phyloP scores from a whole-genome alignment of 176 grass and related monocot species.

The Raddia guianensis region DNA sequence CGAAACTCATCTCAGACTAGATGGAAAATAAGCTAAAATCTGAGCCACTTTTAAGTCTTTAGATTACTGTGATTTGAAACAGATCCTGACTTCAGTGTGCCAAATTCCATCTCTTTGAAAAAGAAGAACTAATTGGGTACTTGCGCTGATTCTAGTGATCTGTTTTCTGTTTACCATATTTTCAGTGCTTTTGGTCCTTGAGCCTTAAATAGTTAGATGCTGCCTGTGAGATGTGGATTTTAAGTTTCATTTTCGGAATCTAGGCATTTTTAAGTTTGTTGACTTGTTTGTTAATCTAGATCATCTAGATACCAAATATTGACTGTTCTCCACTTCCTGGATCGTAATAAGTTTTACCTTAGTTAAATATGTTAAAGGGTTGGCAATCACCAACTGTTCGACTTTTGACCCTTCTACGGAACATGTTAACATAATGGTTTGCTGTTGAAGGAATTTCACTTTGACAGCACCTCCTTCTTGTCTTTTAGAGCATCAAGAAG shows the following conservation, averaged over 20 bases:
- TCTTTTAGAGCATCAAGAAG: conserved; percentile 71
- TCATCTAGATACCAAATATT: not conserved
- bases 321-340: not conserved
- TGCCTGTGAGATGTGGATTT: not conserved
- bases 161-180: not conserved
- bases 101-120: not conserved
- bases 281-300: not conserved
- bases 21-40: not conserved
- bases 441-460: not conserved
- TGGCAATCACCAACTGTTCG: not conserved
- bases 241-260: not conserved
- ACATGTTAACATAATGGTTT: not conserved
- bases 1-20: not conserved
- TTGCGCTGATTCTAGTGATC: not conserved
- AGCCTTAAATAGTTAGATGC: not conserved
- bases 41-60: not conserved
- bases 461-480: not conserved
- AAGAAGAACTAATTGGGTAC: not conserved
- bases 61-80: not conserved
- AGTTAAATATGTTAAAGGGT: not conserved
- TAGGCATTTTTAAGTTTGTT: not conserved
- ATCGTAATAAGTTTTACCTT: conserved; percentile 1
- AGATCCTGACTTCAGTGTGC: not conserved
- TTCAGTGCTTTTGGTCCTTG: not conserved
- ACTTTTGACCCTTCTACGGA: not conserved